Evolutionary conservation across 768 basidiomycete species (phyloP), one percentile per base, ranked within the genome.

Genomic region (Roridomyces roridus): DNA sequence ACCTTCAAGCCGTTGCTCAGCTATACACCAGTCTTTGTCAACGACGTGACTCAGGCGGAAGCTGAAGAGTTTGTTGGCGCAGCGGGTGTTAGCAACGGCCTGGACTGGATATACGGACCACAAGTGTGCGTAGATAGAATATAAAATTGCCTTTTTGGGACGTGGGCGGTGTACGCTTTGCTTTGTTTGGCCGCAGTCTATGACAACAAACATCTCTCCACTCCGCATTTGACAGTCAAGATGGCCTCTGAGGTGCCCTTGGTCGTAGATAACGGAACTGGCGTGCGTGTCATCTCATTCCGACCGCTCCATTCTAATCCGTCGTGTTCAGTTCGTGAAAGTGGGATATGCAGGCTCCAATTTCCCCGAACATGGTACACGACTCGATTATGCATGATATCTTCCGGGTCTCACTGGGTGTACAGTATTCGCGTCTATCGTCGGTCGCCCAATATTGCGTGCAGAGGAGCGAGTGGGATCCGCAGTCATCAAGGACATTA

Each of bases 361-460:
- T 79, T 98, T 97, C 66, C 96, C 96, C 46, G 91, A 91, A 77
- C 87, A 92, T 82, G 94, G 94, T 93, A 64, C 64, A 81, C 37
- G 26, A 40, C 58, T 20, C 24, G 49, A 26, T 24, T 46, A 34
- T 34, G 11, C 31, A n/a, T 34, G 7, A 34, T 34, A 34, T 45
- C 37, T 43, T 43, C 6, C 24, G 39, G 43, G 26, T 40, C 50
- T 56, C 49, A 43, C 26, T 6, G 21, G 17, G 17, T 37, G n/a
- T 1, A 23, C 65, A 96, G 94, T 97, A 54, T 99, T 98, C 71
- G 93, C 96, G 3, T 98, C 97, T 36, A 88, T 99, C 69, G 86
- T 99, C 65, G 97, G 97, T 17, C 89, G 96, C 18, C 96, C 96
- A 26, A 99, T 99, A 71, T 80, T 98, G 59, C 94, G 96, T 57